Evolutionary conservation across 768 basidiomycete genomes (phyloP).

Genomic region (Albatrellus ellisii): DNA sequence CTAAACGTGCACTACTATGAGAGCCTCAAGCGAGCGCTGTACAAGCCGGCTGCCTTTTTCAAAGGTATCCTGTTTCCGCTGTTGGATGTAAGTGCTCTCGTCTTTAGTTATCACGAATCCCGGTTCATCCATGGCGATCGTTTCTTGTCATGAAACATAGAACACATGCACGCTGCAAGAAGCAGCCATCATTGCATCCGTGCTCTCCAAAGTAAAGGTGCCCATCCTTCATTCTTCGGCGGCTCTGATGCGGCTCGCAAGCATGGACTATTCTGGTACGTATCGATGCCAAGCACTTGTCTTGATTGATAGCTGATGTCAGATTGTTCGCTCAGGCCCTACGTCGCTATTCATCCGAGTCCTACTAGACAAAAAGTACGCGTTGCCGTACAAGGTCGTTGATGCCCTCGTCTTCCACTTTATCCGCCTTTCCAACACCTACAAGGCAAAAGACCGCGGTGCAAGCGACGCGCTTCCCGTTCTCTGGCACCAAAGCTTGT

Average conservation of each 20-base stretch:
- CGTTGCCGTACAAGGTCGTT: slow-evolving; percentile 94
- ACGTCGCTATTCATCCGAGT: slow-evolving; percentile 97
- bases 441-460: slow-evolving; percentile 57
- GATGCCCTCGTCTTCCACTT: slow-evolving; percentile 98
- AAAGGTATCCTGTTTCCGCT: slow-evolving; percentile 96
- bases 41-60: slow-evolving; percentile 97
- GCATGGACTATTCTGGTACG: slow-evolving; percentile 91
- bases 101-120: slow-evolving; percentile 1
- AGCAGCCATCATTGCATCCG: slow-evolving; percentile 86
- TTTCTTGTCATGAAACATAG: slow-evolving; percentile 20
- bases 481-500: slow-evolving; percentile 93
- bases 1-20: slow-evolving; percentile 91
- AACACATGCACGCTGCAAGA: slow-evolving; percentile 85
- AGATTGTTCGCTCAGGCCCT: slow-evolving; percentile 37
- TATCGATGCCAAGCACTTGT: neutral
- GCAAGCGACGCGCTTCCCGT: slow-evolving; percentile 84
- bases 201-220: slow-evolving; percentile 81
- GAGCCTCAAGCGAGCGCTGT: slow-evolving; percentile 81
- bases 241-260: slow-evolving; percentile 82
- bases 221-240: slow-evolving; percentile 97
- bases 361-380: slow-evolving; percentile 94
- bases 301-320: neutral
- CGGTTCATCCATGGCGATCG: neutral
- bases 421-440: slow-evolving; percentile 86
- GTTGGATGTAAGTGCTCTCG: slow-evolving; percentile 52